These are phyloP conservation scores for Pneumocystis canis DNA, from an alignment of 1,139 yeast genomes.

Conservation along the genomic window DNA sequence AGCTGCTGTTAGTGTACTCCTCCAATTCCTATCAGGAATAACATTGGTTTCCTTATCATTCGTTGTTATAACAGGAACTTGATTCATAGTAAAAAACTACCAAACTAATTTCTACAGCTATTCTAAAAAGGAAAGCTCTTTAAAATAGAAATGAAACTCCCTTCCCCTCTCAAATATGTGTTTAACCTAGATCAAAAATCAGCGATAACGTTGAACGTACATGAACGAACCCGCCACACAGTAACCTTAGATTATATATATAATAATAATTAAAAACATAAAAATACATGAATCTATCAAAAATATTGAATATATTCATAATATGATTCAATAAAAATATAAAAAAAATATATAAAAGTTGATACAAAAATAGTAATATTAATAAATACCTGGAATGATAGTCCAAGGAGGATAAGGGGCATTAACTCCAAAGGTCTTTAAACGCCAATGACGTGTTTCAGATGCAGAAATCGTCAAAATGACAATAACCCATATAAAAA, in stretches of 20 bases:
- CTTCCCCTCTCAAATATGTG: background rate
- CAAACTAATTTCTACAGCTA: background rate
- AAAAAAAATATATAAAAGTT: background rate
- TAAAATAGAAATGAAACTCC: background rate
- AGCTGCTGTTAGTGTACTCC: background rate
- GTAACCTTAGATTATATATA: background rate
- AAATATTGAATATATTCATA: background rate
- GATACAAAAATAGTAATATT: background rate
- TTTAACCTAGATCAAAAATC: background rate
- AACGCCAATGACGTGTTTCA: conserved; percentile 7
- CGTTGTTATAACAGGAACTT: background rate
- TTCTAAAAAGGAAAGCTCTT: background rate
- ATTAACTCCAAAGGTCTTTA: conserved; percentile 5
- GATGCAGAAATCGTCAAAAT: conserved; percentile 5
- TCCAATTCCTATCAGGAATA: background rate
- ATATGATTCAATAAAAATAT: background rate
- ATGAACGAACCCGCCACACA: background rate
- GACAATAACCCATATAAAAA: conserved; percentile 6
- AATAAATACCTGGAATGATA: conserved; percentile 6
- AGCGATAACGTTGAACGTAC: background rate
- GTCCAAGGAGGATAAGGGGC: conserved; percentile 5
- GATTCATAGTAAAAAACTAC: background rate
- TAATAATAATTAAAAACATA: background rate
- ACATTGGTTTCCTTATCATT: background rate
- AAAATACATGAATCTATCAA: background rate